Percentiles rank a stretch among this genome's conserved stretches.
These are phyloP conservation scores for Staphylotrichum tortipilum DNA, from an alignment of 495 filamentous ascomycete genomes.

Conservation along the genomic window DNA sequence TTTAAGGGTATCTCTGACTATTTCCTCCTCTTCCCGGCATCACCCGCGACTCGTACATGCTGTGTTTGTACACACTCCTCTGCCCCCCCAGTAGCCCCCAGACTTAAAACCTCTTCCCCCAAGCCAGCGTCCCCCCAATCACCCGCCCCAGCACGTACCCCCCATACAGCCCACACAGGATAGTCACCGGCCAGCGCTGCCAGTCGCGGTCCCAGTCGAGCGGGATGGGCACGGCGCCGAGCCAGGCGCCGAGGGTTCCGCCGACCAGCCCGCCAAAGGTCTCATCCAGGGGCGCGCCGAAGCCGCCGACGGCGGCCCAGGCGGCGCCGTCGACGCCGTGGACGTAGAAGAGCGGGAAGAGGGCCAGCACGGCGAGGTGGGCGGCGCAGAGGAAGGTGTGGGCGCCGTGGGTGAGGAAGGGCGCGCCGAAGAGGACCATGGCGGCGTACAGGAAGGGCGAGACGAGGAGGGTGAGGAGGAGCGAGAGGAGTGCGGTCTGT, in stretches of 20 bases:
- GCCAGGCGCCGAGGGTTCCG: conserved; percentile 56
- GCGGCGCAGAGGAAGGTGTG: conserved; percentile 73
- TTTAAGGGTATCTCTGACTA: background rate
- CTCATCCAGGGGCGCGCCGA: conserved; percentile 54
- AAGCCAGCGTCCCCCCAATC: conserved; percentile 31
- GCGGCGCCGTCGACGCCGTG: conserved; percentile 65
- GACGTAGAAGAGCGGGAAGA: conserved; percentile 69
- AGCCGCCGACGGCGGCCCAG: conserved; percentile 63
- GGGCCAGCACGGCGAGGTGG: conserved; percentile 69
- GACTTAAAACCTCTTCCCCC: conserved; percentile 33
- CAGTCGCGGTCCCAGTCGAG: conserved; percentile 92
- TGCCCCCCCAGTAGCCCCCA: background rate
- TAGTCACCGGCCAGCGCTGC: conserved; percentile 96
- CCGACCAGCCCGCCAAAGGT: conserved; percentile 59
- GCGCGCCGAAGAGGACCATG: conserved; percentile 84
- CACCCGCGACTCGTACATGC: no score
- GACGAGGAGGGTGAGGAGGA: conserved; percentile 49
- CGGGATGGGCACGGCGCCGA: conserved; percentile 86
- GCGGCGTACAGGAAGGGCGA: conserved; percentile 53
- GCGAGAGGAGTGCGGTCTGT: conserved; percentile 54
- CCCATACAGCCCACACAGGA: conserved; percentile 41
- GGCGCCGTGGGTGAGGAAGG: conserved; percentile 68
- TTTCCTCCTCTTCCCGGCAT: background rate
- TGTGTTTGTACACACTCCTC: background rate
- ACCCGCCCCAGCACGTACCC: conserved; percentile 32